Evolutionary conservation across 23 red algal species (phyloP), one percentile per base, ranked within the genome.

Genomic region (Agarophyton chilense): DNA sequence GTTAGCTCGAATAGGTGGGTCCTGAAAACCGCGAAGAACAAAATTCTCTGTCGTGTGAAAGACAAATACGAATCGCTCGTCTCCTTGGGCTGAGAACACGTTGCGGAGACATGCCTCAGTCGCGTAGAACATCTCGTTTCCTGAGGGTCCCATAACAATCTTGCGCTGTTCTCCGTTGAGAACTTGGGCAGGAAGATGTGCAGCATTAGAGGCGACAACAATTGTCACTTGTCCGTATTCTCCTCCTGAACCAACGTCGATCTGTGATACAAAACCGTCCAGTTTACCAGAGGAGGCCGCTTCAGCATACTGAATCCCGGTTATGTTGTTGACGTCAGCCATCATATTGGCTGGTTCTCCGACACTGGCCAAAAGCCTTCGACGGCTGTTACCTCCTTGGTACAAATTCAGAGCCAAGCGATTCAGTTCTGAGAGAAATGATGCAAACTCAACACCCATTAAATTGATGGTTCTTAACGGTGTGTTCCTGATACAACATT

Each of bases 401-500:
- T 78, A 41, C 24, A 89, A 61, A 57, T 67, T 89, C 0, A 66
- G 67, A 58, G 85, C 53, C 14, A 89, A 29, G 5, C 67, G 28
- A 71, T 89, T 89, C 7, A 89, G 47, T 55, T 89, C 55, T 38
- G 51, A 19, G 43, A 92, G 52, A 39, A 91, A 65, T 41, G 75
- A 64, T 49, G 72, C 42, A 60, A 92, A 84, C 44, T 79, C 77
- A 40, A 21, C 19, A 32, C 66, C 78, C 89, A 76, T 75, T 33
- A 73, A 73, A 22, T 77, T 84, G 60, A 84, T 84, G 40, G 89
- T 78, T 32, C 66, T 46, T 62, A 87, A 43, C 38, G 91, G 91
- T 14, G 82, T 86, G 52, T 94, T 94, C 53, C 56, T 79, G 29
- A 85, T 79, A 58, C 91, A 84, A 19, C 91, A 94, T 52, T 76